These are phyloP conservation scores for Vigna trinervia DNA, from an alignment of 306 rosid genomes.

Conservation along the genomic window DNA sequence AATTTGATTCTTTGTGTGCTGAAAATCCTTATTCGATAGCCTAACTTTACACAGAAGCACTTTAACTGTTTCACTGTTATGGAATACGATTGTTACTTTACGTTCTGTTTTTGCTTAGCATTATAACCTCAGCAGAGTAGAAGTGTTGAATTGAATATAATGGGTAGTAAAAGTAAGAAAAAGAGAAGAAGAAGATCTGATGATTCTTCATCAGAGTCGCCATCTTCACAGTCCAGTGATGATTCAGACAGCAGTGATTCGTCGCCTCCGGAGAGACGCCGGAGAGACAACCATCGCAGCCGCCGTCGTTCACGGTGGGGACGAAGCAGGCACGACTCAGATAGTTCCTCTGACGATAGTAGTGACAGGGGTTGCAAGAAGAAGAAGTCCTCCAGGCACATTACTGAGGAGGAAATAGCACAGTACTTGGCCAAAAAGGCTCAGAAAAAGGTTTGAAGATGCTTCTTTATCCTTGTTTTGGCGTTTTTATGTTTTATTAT, in stretches of 20 bases:
- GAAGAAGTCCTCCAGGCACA: slow-evolving; percentile 54
- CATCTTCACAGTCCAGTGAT: slow-evolving; percentile 15
- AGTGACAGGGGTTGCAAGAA: background rate
- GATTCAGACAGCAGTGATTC: background rate
- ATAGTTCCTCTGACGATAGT: slow-evolving; percentile 36
- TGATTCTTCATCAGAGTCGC: slow-evolving; percentile 30
- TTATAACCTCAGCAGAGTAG: background rate
- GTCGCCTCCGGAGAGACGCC: background rate
- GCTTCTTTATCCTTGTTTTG: background rate
- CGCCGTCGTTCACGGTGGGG: background rate
- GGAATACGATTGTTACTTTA: background rate
- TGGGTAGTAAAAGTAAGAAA: slow-evolving; percentile 25
- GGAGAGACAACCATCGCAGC: background rate
- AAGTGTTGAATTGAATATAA: background rate
- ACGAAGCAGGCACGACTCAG: slow-evolving; percentile 19
- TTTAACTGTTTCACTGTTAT: too few species aligned
- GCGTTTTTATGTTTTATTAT: background rate
- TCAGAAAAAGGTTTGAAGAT: slow-evolving; percentile 60
- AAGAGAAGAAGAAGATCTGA: slow-evolving; percentile 24
- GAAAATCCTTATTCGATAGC: too few species aligned
- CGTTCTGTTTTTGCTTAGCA: background rate
- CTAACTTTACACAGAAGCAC: too few species aligned
- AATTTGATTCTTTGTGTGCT: too few species aligned
- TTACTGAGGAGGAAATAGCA: slow-evolving; percentile 67
- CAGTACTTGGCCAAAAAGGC: slow-evolving; percentile 81